Conservation (phyloP, 805 yeast genomes). For the Saturnispora kantuleensis region DNA sequence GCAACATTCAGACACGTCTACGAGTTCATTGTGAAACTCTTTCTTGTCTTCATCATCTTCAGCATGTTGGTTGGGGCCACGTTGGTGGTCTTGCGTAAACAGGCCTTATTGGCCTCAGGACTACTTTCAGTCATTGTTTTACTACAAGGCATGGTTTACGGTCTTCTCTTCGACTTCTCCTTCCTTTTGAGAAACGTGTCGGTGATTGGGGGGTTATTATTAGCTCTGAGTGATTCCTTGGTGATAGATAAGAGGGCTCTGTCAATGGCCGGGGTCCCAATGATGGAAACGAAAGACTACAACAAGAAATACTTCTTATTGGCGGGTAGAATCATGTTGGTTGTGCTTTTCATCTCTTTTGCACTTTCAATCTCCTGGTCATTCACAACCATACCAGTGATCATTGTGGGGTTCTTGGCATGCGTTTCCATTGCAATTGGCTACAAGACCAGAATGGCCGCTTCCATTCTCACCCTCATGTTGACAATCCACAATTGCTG, state of each 20-base stretch:
- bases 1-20: constrained; percentile 74
- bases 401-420: constrained; percentile 57
- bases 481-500: constrained; percentile 67
- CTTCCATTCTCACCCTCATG: constrained; percentile 57
- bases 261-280: constrained; percentile 67
- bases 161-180: constrained; percentile 68
- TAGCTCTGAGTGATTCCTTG: constrained; percentile 79
- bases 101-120: constrained; percentile 60
- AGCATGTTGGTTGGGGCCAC: constrained; percentile 69
- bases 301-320: constrained; percentile 66
- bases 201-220: constrained; percentile 83
- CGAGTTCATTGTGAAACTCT: constrained; percentile 63
- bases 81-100: constrained; percentile 57
- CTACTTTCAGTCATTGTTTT: constrained; percentile 62
- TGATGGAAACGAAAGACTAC: constrained; percentile 59
- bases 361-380: constrained; percentile 71
- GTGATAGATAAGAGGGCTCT: constrained; percentile 63
- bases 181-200: constrained; percentile 82
- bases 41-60: constrained; percentile 51
- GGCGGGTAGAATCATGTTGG: constrained; percentile 81
- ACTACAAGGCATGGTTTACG: constrained; percentile 81
- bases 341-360: constrained; percentile 77
- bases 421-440: constrained; percentile 82
- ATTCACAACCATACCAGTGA: constrained; percentile 49
- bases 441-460: constrained; percentile 84